A percentile compares a stretch with the other conserved stretches of the same genome.
Evolutionary conservation across 2,329 filamentous ascomycete genomes (phyloP).

Genomic region (Teratosphaeria pseudoeucalypti): DNA sequence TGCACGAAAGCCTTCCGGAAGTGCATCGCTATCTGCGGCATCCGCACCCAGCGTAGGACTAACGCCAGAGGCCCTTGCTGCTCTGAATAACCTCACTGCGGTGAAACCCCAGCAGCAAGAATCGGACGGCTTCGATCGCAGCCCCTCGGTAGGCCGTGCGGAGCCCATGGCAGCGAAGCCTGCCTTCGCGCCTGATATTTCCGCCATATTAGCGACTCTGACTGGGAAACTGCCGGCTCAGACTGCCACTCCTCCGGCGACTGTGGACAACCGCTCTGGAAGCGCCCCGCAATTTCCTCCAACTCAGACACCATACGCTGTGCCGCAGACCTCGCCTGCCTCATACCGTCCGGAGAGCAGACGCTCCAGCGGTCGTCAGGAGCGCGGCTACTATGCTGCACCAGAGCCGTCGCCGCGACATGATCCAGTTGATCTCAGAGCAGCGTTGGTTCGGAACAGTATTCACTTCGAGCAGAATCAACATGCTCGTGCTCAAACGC

Average conservation of each 20-base stretch:
- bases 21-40: not conserved
- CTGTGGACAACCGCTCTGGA: constrained; percentile 6
- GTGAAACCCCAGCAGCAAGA: not conserved
- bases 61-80: constrained; percentile 15
- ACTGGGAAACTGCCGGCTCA: constrained; percentile 7
- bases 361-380: constrained; percentile 9
- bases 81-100: constrained; percentile 11
- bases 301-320: constrained; percentile 1
- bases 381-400: constrained; percentile 1
- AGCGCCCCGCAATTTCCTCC: constrained; percentile 8
- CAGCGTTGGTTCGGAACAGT: constrained; percentile 8
- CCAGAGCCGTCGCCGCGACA: constrained; percentile 2
- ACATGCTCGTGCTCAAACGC: constrained; percentile 1
- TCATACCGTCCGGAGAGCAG: constrained; percentile 4
- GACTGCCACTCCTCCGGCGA: constrained; percentile 8
- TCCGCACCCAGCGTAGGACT: constrained; percentile 1
- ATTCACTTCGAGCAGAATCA: constrained; percentile 15
- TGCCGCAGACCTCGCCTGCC: not conserved
- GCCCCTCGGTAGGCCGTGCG: constrained; percentile 10
- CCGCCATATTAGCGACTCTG: constrained; percentile 20
- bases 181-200: constrained; percentile 15
- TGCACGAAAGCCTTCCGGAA: constrained; percentile 9
- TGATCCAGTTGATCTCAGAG: constrained; percentile 5
- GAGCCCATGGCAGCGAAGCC: constrained; percentile 3
- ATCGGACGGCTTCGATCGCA: constrained; percentile 1